phyloP scores from a whole-genome alignment of 2,329 filamentous ascomycete genomes.

The Neophaeococcomyces mojaviensis region DNA sequence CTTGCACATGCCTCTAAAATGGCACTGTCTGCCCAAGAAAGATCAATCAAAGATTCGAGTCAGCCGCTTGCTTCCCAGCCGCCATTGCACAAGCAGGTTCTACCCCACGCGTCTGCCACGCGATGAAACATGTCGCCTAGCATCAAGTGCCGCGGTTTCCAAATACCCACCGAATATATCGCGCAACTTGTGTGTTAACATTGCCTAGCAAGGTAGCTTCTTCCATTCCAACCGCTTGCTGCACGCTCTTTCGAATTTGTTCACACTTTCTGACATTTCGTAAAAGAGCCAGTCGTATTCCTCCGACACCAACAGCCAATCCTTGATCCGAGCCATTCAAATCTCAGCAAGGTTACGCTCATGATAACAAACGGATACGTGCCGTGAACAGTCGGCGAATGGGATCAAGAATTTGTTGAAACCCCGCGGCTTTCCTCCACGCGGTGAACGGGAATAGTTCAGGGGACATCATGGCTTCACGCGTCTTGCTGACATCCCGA shows the following conservation, averaged over 20 bases:
- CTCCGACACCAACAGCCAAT: background rate
- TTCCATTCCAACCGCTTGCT: no score
- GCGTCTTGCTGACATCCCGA: conserved; percentile 2
- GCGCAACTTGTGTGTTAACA: background rate
- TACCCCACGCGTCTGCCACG: background rate
- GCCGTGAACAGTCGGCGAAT: conserved; percentile 7
- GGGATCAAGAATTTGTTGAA: conserved; percentile 2
- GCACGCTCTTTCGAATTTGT: background rate
- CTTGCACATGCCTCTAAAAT: no score
- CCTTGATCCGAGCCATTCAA: background rate
- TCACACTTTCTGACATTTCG: background rate
- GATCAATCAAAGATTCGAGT: no score
- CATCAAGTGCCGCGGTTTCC: background rate
- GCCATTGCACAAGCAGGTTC: no score
- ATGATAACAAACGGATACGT: conserved; percentile 6
- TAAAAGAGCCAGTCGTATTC: background rate
- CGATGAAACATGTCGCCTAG: conserved; percentile 1
- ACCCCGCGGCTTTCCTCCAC: conserved; percentile 4
- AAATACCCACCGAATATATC: background rate
- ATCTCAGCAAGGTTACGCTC: background rate
- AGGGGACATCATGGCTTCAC: conserved; percentile 7
- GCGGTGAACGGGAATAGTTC: conserved; percentile 8
- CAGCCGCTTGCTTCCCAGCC: no score
- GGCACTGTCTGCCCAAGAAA: no score
- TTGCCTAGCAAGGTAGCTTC: background rate